Evolutionary conservation across 2,329 filamentous ascomycete species (phyloP), one percentile per base, ranked within the genome.

Genomic region (Botryosphaeria dothidea): DNA sequence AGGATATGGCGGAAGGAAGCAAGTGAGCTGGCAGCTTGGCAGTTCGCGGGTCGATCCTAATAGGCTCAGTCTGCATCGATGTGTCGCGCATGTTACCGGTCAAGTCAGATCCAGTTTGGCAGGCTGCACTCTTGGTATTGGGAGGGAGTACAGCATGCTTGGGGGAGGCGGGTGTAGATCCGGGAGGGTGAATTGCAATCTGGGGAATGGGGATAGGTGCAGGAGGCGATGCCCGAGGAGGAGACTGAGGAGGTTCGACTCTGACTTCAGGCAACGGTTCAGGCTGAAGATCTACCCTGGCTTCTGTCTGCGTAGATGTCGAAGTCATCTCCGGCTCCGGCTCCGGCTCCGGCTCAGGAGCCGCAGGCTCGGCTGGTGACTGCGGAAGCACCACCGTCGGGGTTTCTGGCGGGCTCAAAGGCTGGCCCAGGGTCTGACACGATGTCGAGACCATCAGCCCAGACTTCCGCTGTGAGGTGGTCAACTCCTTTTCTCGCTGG

Each of bases 141-240:
- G 93, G 88, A 62, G 93, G 93, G 31, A 96, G 88, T 63, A 96
- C 86, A 60, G 90, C 88, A 69, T 90, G 87, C 54, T 85, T 86
- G 1, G 92, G 92, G 2, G 92, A 78, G 2, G 60, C 62, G 25
- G 68, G 64, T 13, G 45, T 49, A 29, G 64, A 93, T 3, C 54
- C 54, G 0, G 95, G 94, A 34, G 95, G 95, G 70, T 96, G 91
- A 60, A 99, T 92, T 64, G 92, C 91, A 73, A 99, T 99, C 71
- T 89, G 91, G 0, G 94, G 94, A 67, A 97, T 90, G 4, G 83
- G 73, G 66, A 79, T 79, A 51, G 66, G 78, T 78, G 77, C 9
- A 76, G 78, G 68, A 69, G 72, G 54, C 69, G 77, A 57, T 65
- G 71, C 68, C 69, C 72, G 72, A 8, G 71, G 74, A 8, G 76